Percentiles rank a stretch among this genome's conserved stretches.
phyloP scores from a whole-genome alignment of 768 basidiomycete genomes.

The Sistotremastrum suecicum region DNA sequence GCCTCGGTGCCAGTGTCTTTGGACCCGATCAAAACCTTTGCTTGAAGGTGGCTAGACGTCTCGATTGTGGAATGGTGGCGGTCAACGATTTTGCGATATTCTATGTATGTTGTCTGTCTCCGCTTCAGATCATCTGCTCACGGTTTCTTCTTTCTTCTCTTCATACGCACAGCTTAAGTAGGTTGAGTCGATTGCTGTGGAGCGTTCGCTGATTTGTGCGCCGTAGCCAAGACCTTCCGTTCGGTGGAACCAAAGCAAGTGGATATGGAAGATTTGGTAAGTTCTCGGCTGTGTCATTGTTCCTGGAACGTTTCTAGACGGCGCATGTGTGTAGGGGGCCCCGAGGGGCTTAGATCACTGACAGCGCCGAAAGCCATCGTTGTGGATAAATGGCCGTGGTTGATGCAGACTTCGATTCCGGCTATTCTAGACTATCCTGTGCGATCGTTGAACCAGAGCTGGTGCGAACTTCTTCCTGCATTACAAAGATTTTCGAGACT shows the following conservation, averaged over 20 bases:
- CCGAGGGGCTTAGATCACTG: slow-evolving; percentile 81
- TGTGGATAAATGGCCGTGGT: slow-evolving; percentile 71
- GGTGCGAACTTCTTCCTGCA: slow-evolving; percentile 32
- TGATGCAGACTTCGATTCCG: slow-evolving; percentile 78
- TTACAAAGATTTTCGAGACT: not conserved
- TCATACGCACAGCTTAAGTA: slow-evolving; percentile 45
- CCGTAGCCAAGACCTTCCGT: slow-evolving; percentile 78
- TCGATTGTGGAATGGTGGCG: slow-evolving; percentile 95
- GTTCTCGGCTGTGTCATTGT: slow-evolving; percentile 10
- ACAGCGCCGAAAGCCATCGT: slow-evolving; percentile 84
- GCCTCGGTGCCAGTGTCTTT: slow-evolving; percentile 89
- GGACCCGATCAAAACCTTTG: slow-evolving; percentile 74
- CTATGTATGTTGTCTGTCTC: slow-evolving; percentile 39
- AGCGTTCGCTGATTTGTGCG: no score
- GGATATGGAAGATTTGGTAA: slow-evolving; percentile 90
- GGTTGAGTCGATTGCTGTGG: no score
- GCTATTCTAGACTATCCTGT: slow-evolving; percentile 77
- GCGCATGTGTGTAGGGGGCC: slow-evolving; percentile 44
- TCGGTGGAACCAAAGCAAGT: slow-evolving; percentile 83
- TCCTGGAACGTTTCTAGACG: slow-evolving; percentile 5
- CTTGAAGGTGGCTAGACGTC: slow-evolving; percentile 58
- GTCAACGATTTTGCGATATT: slow-evolving; percentile 90
- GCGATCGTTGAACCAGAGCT: slow-evolving; percentile 55
- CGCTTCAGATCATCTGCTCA: slow-evolving; percentile 1
- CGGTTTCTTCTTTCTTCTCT: not conserved